A percentile compares a stretch with the other conserved stretches of the same genome.
phyloP scores from a whole-genome alignment of 352 stramenopile species.

The Pythium rishiriense region DNA sequence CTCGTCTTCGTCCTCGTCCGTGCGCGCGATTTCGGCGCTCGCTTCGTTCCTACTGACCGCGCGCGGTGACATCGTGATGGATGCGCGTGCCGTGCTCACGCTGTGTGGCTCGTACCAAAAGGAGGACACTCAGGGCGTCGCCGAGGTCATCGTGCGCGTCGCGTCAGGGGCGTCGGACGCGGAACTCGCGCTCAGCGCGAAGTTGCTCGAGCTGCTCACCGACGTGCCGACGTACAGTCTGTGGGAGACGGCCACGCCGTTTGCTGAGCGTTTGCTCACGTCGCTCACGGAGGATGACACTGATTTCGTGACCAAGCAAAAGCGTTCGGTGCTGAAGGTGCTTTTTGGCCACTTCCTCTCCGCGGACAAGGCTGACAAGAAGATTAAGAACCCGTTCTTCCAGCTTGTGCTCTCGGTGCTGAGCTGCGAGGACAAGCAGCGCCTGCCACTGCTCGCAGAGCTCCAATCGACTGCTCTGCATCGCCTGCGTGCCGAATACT shows the following conservation, averaged over 20 bases:
- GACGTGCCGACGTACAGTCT: slow-evolving; percentile 51
- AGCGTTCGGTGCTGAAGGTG: slow-evolving; percentile 37
- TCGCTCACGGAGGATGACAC: slow-evolving; percentile 19
- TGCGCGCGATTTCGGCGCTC: slow-evolving; percentile 40
- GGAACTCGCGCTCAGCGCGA: slow-evolving; percentile 48
- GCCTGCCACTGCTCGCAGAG: slow-evolving; percentile 32
- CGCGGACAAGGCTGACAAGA: slow-evolving; percentile 27
- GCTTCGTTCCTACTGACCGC: slow-evolving; percentile 51
- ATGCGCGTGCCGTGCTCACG: slow-evolving; percentile 50
- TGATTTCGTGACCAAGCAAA: slow-evolving; percentile 8
- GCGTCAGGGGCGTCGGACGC: slow-evolving; percentile 39
- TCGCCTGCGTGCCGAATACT: slow-evolving; percentile 44
- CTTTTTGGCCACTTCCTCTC: slow-evolving; percentile 66
- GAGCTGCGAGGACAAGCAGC: slow-evolving; percentile 36
- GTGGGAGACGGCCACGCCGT: slow-evolving; percentile 69
- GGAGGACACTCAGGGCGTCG: slow-evolving; percentile 15
- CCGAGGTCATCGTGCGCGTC: slow-evolving; percentile 31
- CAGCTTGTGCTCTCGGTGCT: slow-evolving; percentile 53
- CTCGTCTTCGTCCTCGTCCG: slow-evolving; percentile 23
- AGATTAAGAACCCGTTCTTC: slow-evolving; percentile 52
- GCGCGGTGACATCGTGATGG: slow-evolving; percentile 80
- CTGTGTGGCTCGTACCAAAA: slow-evolving; percentile 51
- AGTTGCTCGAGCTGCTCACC: slow-evolving; percentile 62
- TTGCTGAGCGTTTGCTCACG: slow-evolving; percentile 39
- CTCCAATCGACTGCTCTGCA: slow-evolving; percentile 48